Evolutionary conservation across 441 rosid species (phyloP).

Genomic region (Arabidopsis hybrid): DNA sequence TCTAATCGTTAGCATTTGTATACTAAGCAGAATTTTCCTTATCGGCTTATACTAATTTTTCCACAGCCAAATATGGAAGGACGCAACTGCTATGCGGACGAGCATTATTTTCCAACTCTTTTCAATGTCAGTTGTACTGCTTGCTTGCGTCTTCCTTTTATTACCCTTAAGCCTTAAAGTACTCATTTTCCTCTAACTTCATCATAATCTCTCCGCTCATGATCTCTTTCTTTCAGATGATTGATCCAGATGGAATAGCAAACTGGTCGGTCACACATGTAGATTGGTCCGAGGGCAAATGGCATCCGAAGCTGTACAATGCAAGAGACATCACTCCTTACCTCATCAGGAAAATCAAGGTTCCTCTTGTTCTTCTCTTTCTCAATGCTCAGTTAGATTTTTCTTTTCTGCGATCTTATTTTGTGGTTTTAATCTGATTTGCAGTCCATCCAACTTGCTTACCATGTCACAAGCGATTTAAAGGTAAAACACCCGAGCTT

Average conservation of each 20-base stretch:
- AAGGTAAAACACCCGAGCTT: conserved; percentile 47
- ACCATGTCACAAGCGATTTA: conserved; percentile 66
- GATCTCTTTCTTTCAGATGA: conserved; percentile 57
- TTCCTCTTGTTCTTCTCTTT: conserved; percentile 37
- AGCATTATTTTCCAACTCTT: conserved; percentile 76
- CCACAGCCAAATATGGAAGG: conserved; percentile 68
- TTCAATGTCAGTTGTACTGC: conserved; percentile 56
- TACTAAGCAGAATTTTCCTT: background rate
- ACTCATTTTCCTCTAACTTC: background rate
- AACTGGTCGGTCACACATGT: conserved; percentile 81
- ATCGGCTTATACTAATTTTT: conserved; percentile 15
- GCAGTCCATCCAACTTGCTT: conserved; percentile 63
- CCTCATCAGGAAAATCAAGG: conserved; percentile 65
- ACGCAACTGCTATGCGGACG: conserved; percentile 70
- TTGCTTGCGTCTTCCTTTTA: conserved; percentile 30
- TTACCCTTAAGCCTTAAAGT: conserved; percentile 4
- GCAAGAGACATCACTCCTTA: conserved; percentile 60
- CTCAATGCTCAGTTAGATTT: conserved; percentile 1
- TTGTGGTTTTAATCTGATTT: conserved; percentile 4
- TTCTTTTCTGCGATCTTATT: conserved; percentile 18
- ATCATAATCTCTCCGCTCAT: conserved; percentile 17
- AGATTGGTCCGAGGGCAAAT: conserved; percentile 86
- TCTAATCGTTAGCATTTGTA: conserved; percentile 12
- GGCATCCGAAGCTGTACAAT: conserved; percentile 73
- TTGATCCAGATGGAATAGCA: conserved; percentile 73